Base-by-base conservation (phyloP, 2,329 filamentous ascomycete genomes). In the Aureobasidium vineae region DNA sequence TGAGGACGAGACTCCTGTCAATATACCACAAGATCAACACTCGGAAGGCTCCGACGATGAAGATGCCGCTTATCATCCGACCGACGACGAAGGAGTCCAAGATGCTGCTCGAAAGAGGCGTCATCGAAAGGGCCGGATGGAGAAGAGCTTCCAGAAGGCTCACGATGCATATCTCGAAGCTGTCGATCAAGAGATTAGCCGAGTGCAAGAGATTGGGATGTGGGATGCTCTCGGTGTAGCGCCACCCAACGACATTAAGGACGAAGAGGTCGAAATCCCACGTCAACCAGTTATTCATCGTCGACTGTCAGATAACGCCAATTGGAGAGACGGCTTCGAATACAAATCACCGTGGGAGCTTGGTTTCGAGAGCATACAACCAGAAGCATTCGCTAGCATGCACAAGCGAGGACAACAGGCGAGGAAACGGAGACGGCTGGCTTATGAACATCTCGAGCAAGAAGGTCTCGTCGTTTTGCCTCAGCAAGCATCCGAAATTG, bases 331-430 rank as follows among this genome's bases (percentile, higher is more conserved):
- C 31, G 76, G 74, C 59, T 75, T 78, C 0, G 71, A 81, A 1
- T 84, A 82, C 61, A 78, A 76, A 53, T 76, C 79, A 21, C 77
- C 81, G 38, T 86, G 84, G 84, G 83, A 86, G 70, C 65, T 67
- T 13, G 59, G 65, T 15, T 50, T 61, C 16, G 33, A 36, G 7
- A 40, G 67, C 3, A 50, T 66, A 33, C 36, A 52, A 15, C 52
- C 60, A 3, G 61, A 64, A 49, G 65, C 66, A n/a, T 71, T 70
- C 65, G 45, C 43, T 19, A 53, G 66, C 47, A 70, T 70, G 69
- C 67, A 50, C 4, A 15, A 49, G 23, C 50, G 53, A 36, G 70
- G 71, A 5, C 40, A 49, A 28, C 53, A 11, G 5, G 68, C 50
- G 1, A 68, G 61, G n/a, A 68, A 67, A 54, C 64, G 53, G 31